Base-by-base conservation (phyloP, 805 yeast genomes). In the Schwanniomyces yamadae region DNA sequence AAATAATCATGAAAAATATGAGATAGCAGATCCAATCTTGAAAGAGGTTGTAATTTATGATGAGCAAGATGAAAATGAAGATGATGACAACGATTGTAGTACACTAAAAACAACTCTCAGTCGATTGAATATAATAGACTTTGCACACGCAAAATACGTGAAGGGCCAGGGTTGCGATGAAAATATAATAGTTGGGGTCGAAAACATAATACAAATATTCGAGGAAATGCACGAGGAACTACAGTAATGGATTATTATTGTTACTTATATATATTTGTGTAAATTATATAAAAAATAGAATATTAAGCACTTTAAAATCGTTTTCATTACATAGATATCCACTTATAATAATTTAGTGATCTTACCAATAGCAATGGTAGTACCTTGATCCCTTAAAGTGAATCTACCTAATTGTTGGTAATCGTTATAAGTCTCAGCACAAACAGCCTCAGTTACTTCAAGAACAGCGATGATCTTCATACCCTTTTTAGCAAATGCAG, bases 401-500 rank as follows among this genome's bases (percentile, higher is more conserved):
- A 93, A 93, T 69, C 99, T 82, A 61, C 99, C 99, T 55, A 93
- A 77, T 69, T 93, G 98, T 49, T 91, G 97, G 59, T 90, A 87
- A 58, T 87, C 95, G 50, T 74, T 81, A 62, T 84, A 93, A 30
- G 95, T 82, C 71, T 93, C 99, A 34, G 91, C 82, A 72, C 98
- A 93, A 24, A 93, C 86, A 16, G 96, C 91, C 50, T 80, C 89
- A 30, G 80, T 71, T 12, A 89, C 73, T 69, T 90, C 96, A 55
- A 93, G 72, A 28, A 84, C 78, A 22, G 97, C 99, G 61, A 93
- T 90, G 52, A 93, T 79, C 80, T 88, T 91, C 98, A 91, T 91
- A 55, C 99, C 99, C 77, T 87, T 86, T 69, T 91, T 93, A 46
- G 98, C 99, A 64, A 89, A 93, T 34, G 97, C 95, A 42, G 99